Conservation (phyloP, 192 early-diverging fungal genomes). For the Backusella sp. region DNA sequence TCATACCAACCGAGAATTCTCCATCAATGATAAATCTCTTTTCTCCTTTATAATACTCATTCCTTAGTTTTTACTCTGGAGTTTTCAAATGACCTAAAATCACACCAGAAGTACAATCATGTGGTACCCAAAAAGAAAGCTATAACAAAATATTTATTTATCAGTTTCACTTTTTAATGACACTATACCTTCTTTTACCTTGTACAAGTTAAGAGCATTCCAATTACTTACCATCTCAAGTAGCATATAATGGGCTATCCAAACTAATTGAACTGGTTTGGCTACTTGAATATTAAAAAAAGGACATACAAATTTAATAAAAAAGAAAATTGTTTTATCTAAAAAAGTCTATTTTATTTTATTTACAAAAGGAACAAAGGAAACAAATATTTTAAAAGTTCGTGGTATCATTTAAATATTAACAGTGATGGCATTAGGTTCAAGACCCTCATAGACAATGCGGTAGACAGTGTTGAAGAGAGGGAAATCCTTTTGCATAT, state of each 20-base stretch:
- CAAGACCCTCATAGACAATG: constrained; percentile 80
- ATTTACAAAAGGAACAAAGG: constrained; percentile 1
- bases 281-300: neutral
- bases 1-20: no score
- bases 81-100: no score
- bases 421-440: constrained; percentile 67
- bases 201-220: neutral
- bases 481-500: constrained; percentile 75
- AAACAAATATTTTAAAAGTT: neutral
- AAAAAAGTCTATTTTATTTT: constrained; percentile 7
- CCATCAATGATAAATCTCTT: no score
- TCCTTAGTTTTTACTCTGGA: no score
- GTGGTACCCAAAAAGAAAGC: no score
- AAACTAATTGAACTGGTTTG: neutral
- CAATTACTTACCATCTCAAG: neutral
- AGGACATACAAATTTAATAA: neutral
- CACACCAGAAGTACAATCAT: no score
- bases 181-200: neutral
- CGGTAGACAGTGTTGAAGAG: constrained; percentile 92
- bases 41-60: no score
- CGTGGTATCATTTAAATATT: constrained; percentile 45
- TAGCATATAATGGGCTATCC: neutral
- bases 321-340: neutral
- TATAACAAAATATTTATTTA: no score
- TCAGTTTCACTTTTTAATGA: neutral